These are phyloP conservation scores for Huntiella savannae DNA, from an alignment of 2,329 filamentous ascomycete genomes.

Conservation along the genomic window DNA sequence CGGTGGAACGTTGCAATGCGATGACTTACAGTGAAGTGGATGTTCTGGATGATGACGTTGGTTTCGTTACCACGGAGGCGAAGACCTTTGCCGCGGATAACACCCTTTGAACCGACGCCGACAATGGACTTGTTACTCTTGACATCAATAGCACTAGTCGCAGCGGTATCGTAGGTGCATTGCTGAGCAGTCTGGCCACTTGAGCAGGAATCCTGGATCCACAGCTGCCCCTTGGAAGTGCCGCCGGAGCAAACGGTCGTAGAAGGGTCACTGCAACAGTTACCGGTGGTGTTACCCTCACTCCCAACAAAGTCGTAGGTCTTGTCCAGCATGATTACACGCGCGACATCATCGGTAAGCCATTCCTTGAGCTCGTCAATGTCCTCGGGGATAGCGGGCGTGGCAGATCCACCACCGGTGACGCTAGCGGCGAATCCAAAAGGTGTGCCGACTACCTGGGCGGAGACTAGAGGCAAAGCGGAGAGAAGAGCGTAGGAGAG, in stretches of 20 bases:
- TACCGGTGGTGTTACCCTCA: slow-evolving; percentile 14
- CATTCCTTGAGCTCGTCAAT: slow-evolving; percentile 22
- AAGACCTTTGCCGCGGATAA: slow-evolving; percentile 24
- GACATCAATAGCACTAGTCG: slow-evolving; percentile 15
- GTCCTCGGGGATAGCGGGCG: slow-evolving; percentile 23
- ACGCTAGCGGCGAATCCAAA: slow-evolving; percentile 21
- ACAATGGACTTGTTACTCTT: slow-evolving; percentile 23
- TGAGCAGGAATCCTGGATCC: slow-evolving; percentile 16
- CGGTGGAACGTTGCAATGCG: not conserved
- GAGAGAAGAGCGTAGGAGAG: not conserved
- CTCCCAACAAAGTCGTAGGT: slow-evolving; percentile 16
- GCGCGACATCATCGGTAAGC: slow-evolving; percentile 17
- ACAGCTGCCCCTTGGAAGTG: slow-evolving; percentile 13
- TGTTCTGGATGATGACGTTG: slow-evolving; percentile 23
- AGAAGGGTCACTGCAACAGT: slow-evolving; percentile 15
- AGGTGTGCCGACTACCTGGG: slow-evolving; percentile 17
- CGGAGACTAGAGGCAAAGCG: slow-evolving; percentile 13
- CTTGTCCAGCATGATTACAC: slow-evolving; percentile 20
- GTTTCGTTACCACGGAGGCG: slow-evolving; percentile 17
- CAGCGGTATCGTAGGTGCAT: not conserved
- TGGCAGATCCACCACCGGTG: slow-evolving; percentile 31
- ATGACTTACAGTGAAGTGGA: slow-evolving; percentile 14
- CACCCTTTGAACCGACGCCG: slow-evolving; percentile 20
- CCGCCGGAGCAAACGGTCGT: slow-evolving; percentile 12
- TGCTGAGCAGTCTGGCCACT: slow-evolving; percentile 12